A percentile compares a stretch with the other conserved stretches of the same genome.
These are phyloP conservation scores for Exophiala mesophila DNA, from an alignment of 2,329 filamentous ascomycete genomes.

Conservation along the genomic window DNA sequence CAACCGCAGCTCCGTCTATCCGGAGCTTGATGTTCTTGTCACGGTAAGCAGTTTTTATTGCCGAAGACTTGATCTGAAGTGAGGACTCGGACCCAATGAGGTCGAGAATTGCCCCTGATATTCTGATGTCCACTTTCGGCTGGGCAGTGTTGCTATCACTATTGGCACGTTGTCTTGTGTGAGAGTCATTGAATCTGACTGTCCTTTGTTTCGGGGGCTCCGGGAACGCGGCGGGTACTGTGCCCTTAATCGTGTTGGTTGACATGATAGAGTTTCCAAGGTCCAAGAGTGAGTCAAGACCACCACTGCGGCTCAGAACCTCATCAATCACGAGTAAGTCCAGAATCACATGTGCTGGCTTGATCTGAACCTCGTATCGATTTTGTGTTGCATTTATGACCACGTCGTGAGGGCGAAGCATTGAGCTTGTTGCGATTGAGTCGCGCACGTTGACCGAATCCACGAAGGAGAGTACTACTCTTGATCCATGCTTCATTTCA, in stretches of 20 bases:
- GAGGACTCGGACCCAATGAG: conserved; percentile 75
- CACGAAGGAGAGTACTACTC: conserved; percentile 50
- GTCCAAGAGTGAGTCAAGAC: conserved; percentile 84
- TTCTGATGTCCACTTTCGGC: conserved; percentile 66
- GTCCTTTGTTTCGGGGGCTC: conserved; percentile 38
- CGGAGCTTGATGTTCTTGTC: conserved; percentile 66
- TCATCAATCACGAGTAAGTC: conserved; percentile 81
- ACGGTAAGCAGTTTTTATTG: conserved; percentile 74
- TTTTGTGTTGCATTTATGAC: conserved; percentile 16
- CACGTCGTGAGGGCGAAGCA: conserved; percentile 25
- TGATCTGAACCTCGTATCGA: conserved; percentile 61
- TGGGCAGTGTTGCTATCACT: conserved; percentile 24
- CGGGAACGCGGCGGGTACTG: conserved; percentile 7
- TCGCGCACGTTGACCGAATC: conserved; percentile 42
- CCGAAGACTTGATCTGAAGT: conserved; percentile 68
- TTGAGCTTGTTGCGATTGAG: conserved; percentile 24
- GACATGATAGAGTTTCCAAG: conserved; percentile 80
- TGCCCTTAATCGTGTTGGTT: conserved; percentile 51
- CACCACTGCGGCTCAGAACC: conserved; percentile 81
- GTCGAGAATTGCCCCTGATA: conserved; percentile 71
- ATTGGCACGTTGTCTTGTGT: conserved; percentile 14
- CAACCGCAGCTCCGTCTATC: conserved; percentile 69
- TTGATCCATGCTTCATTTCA: conserved; percentile 43
- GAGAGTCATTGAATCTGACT: conserved; percentile 53
- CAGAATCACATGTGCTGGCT: conserved; percentile 70